phyloP scores from a whole-genome alignment of 805 yeast species.

The Saccharomycopsis synnaedendra region DNA sequence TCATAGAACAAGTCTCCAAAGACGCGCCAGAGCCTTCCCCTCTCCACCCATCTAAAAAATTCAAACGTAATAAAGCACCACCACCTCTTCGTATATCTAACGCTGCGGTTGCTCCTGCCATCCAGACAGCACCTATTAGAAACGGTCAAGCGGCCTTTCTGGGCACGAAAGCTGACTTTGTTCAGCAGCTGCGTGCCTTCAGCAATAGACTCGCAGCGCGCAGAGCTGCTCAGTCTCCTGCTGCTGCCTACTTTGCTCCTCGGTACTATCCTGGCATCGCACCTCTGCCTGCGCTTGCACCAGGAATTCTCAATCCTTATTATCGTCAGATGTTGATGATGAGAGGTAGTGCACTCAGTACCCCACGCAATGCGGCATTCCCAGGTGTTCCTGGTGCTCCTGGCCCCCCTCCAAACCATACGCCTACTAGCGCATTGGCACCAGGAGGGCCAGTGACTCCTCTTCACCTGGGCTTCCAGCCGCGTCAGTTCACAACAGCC shows the following conservation, averaged over 20 bases:
- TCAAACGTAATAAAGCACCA: constrained; percentile 23
- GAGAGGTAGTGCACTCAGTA: background rate
- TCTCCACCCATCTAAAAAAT: constrained; percentile 20
- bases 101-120: constrained; percentile 19
- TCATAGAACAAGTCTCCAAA: constrained; percentile 13
- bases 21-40: background rate
- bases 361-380: constrained; percentile 3
- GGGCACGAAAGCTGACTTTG: background rate
- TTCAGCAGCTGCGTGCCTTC: background rate
- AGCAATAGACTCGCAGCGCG: constrained; percentile 8
- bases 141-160: background rate
- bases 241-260: constrained; percentile 14
- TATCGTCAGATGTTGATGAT: constrained; percentile 7
- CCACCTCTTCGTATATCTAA: constrained; percentile 21
- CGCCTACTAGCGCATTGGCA: background rate
- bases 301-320: constrained; percentile 7
- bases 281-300: constrained; percentile 7
- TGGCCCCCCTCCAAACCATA: background rate
- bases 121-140: constrained; percentile 25
- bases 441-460: constrained; percentile 14
- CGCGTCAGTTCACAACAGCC: constrained; percentile 5
- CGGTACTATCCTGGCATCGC: constrained; percentile 13
- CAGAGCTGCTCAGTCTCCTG: constrained; percentile 14
- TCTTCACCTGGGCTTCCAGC: constrained; percentile 11
- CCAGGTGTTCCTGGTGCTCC: constrained; percentile 6